Evolutionary conservation across 139 green algal species (phyloP).

Genomic region (Spirogloea muscicola): DNA sequence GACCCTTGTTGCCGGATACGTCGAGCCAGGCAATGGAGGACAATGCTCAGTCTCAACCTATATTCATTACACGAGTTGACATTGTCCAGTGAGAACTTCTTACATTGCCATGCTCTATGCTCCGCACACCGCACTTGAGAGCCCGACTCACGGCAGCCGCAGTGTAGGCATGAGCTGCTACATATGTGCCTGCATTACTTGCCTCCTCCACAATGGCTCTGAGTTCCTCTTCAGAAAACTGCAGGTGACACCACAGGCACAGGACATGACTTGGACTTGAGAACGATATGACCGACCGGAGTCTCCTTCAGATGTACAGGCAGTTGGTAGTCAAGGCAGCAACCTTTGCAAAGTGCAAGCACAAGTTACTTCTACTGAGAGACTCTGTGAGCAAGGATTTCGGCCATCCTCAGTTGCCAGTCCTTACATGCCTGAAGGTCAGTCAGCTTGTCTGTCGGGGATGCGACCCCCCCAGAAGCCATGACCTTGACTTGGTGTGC

Average conservation of each 20-base stretch:
- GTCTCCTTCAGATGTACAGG: no score
- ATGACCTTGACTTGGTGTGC: slow-evolving; percentile 72
- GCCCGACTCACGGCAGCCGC: slow-evolving; percentile 54
- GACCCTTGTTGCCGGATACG: background rate
- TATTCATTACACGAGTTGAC: background rate
- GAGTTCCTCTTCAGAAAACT: slow-evolving; percentile 60
- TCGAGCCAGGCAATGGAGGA: background rate
- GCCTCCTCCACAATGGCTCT: slow-evolving; percentile 66
- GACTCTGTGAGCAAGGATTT: no score
- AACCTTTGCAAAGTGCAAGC: no score
- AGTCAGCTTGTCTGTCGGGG: slow-evolving; percentile 53
- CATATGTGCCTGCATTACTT: background rate
- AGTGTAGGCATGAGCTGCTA: slow-evolving; percentile 65
- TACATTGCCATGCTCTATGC: slow-evolving; percentile 68
- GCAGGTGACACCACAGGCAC: no score
- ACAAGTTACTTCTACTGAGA: no score
- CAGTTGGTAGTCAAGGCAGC: no score
- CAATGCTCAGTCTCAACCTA: background rate
- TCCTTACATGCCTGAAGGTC: no score
- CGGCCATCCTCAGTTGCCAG: no score
- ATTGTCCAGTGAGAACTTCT: background rate
- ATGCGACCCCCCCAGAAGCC: slow-evolving; percentile 61
- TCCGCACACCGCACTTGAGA: slow-evolving; percentile 53
- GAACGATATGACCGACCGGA: no score
- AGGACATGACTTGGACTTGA: no score